Percentiles rank a stretch among this genome's conserved stretches.
phyloP scores from a whole-genome alignment of 179 eudicot genomes.

The Beta lomatogona region DNA sequence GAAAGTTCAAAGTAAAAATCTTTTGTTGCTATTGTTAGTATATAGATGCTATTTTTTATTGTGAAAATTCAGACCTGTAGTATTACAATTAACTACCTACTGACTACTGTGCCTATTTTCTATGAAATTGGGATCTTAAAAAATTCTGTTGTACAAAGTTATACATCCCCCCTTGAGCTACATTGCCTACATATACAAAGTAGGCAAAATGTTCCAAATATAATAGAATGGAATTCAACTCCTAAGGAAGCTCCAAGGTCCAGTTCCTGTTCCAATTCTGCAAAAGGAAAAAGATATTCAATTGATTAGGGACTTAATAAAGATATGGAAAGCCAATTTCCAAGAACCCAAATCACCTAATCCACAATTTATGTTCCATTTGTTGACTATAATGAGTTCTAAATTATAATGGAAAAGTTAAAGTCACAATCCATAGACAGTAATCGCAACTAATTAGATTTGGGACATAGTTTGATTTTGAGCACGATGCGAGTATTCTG shows the following conservation, averaged over 20 bases:
- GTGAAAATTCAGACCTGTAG: too few species aligned
- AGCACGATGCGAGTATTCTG: background rate
- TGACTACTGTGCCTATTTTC: background rate
- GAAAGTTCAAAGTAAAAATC: too few species aligned
- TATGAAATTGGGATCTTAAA: slow-evolving; percentile 10
- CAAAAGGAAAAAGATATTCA: background rate
- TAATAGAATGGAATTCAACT: slow-evolving; percentile 25
- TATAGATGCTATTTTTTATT: too few species aligned
- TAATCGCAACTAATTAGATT: too few species aligned
- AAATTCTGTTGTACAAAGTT: slow-evolving; percentile 2
- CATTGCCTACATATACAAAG: background rate
- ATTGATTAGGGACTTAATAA: background rate
- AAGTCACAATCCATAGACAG: too few species aligned
- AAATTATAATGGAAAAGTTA: too few species aligned
- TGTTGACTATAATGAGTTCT: too few species aligned
- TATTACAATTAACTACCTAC: too few species aligned
- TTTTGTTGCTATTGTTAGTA: too few species aligned
- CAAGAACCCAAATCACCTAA: too few species aligned
- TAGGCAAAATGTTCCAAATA: background rate
- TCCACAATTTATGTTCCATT: too few species aligned
- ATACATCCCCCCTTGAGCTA: background rate
- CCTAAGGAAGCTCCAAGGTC: slow-evolving; percentile 79
- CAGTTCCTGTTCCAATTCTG: slow-evolving; percentile 82
- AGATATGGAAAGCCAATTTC: too few species aligned
- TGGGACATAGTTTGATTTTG: background rate